phyloP scores from a whole-genome alignment of 73 alveolate species.

The Paramecium octaurelia region DNA sequence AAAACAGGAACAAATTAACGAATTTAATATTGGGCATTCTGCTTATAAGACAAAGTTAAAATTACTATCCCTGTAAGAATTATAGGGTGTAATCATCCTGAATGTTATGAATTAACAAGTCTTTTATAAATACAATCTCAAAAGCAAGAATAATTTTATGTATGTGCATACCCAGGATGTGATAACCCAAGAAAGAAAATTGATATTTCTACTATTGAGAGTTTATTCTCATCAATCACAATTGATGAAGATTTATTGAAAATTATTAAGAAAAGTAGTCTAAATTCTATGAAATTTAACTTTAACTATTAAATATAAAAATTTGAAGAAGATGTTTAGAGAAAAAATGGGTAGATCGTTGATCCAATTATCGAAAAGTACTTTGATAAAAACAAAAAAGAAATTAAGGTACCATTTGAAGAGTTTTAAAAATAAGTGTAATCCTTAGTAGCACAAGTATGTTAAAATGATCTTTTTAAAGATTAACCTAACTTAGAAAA shows the following conservation, averaged over 20 bases:
- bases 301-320: not conserved
- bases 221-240: not conserved
- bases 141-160: not conserved
- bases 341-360: not conserved
- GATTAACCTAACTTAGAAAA: not conserved
- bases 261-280: not conserved
- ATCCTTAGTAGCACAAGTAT: not conserved
- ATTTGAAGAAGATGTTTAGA: not conserved
- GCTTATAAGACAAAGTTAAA: not conserved
- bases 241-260: not conserved
- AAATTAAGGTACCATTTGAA: not conserved
- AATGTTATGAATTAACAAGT: slow-evolving; percentile 11
- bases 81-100: not conserved
- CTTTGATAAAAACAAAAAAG: not conserved
- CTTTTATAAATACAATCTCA: not conserved
- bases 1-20: not conserved
- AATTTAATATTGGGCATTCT: not conserved
- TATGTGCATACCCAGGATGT: not conserved
- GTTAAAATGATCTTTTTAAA: not conserved
- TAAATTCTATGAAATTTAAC: not conserved
- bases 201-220: not conserved
- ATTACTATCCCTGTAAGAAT: not conserved
- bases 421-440: not conserved
- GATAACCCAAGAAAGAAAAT: not conserved
- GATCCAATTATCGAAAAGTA: not conserved